A percentile compares a stretch with the other conserved stretches of the same genome.
These are phyloP conservation scores for Eimeria nieschulzi DNA, from an alignment of 169 alveolate species.

Conservation along the genomic window DNA sequence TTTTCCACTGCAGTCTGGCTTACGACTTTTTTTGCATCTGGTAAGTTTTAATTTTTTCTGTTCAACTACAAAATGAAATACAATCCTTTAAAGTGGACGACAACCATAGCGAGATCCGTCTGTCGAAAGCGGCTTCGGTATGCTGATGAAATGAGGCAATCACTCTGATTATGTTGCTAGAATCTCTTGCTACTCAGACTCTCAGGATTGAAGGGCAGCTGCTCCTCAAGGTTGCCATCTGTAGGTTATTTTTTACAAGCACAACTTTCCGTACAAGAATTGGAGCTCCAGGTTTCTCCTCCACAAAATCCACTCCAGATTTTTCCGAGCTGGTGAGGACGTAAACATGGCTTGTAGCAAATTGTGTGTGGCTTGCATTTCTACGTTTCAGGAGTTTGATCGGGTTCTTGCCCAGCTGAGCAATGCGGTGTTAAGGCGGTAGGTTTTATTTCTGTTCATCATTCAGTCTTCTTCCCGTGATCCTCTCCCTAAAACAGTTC, in stretches of 20 bases:
- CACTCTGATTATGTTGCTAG: not conserved
- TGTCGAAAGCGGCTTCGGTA: not conserved
- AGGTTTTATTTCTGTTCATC: not conserved
- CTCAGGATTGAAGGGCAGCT: not conserved
- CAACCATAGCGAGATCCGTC: constrained; percentile 1
- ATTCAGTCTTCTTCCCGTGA: no score
- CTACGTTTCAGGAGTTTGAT: not conserved
- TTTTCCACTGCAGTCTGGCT: constrained; percentile 13
- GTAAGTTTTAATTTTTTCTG: not conserved
- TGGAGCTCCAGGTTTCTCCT: not conserved
- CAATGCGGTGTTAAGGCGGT: constrained; percentile 12
- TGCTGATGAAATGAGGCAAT: not conserved
- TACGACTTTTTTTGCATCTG: not conserved
- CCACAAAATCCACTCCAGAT: not conserved
- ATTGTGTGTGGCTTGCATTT: not conserved
- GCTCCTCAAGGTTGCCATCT: constrained; percentile 8
- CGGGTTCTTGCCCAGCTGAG: constrained; percentile 20
- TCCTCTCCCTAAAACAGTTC: not conserved
- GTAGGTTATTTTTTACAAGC: not conserved
- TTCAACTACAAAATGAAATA: not conserved
- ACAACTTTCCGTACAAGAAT: not conserved
- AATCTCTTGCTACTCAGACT: not conserved
- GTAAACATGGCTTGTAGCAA: not conserved
- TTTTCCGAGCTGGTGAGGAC: not conserved
- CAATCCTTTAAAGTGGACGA: not conserved